Conservation (phyloP, 352 stramenopile species). For the Phytophthora aleatoria region DNA sequence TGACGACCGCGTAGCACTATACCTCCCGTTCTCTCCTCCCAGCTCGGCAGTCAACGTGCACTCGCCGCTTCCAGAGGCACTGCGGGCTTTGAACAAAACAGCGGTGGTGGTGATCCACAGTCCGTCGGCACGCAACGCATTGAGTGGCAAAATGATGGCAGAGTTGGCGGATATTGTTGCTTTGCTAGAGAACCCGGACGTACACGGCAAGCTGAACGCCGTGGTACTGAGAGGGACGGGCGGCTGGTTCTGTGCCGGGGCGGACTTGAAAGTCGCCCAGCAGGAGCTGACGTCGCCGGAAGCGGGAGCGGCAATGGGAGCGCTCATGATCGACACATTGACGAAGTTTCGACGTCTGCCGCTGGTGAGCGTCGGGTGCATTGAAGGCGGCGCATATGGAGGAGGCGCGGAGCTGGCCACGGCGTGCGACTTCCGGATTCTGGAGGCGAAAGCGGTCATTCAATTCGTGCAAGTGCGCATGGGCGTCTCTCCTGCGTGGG, state of each 20-base stretch:
- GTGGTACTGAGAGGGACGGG: constrained; percentile 60
- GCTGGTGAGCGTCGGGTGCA: constrained; percentile 75
- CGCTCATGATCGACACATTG: constrained; percentile 77
- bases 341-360: constrained; percentile 75
- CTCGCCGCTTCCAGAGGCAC: constrained; percentile 13
- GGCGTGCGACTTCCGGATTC: constrained; percentile 82
- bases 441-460: constrained; percentile 66
- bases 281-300: constrained; percentile 74
- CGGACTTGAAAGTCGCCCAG: constrained; percentile 81
- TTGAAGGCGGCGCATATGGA: constrained; percentile 84
- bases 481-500: constrained; percentile 86
- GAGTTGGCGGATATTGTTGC: constrained; percentile 75
- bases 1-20: constrained; percentile 32
- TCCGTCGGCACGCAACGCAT: constrained; percentile 64
- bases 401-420: constrained; percentile 86
- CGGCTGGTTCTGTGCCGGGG: constrained; percentile 86
- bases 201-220: constrained; percentile 62
- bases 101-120: constrained; percentile 79
- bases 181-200: constrained; percentile 55
- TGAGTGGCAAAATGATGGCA: constrained; percentile 91
- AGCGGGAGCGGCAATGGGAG: constrained; percentile 67
- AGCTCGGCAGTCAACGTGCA: neutral
- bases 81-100: constrained; percentile 44
- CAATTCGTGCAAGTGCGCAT: constrained; percentile 88
- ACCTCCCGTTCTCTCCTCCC: constrained; percentile 39